Evolutionary conservation across 163 green algal genomes (phyloP).

Genomic region (Scenedesmus sp.): DNA sequence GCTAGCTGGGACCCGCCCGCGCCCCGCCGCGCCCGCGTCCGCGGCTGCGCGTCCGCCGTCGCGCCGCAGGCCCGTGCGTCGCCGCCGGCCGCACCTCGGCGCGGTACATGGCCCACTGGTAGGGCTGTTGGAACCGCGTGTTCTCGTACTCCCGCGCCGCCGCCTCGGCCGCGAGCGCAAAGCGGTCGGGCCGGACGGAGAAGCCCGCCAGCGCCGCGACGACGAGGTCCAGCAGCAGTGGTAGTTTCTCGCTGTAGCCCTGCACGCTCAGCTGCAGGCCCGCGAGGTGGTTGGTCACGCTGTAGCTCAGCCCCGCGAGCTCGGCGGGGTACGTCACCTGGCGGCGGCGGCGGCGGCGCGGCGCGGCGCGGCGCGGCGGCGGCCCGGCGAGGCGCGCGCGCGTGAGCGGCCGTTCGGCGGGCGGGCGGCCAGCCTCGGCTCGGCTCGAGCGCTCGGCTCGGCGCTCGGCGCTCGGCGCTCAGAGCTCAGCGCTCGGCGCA

Average conservation of each 20-base stretch:
- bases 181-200: constrained; percentile 53
- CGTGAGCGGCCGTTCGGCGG: too few species aligned
- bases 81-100: constrained; percentile 50
- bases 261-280: constrained; percentile 70
- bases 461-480: too few species aligned
- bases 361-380: too few species aligned
- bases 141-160: constrained; percentile 78
- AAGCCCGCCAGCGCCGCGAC: constrained; percentile 70
- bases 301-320: constrained; percentile 86
- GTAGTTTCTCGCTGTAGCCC: constrained; percentile 91
- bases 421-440: too few species aligned
- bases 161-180: constrained; percentile 67
- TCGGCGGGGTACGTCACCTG: constrained; percentile 82
- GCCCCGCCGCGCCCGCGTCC: too few species aligned
- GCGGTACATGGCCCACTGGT: constrained; percentile 87
- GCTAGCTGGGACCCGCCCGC: too few species aligned
- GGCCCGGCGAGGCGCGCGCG: too few species aligned
- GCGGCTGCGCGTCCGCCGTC: too few species aligned
- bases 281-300: constrained; percentile 62
- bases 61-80: too few species aligned
- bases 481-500: too few species aligned
- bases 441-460: too few species aligned
- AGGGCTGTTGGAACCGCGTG: constrained; percentile 88
- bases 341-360: too few species aligned
- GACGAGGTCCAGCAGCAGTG: constrained; percentile 70